Percentiles rank a stretch among this genome's conserved stretches.
Evolutionary conservation across 2,329 filamentous ascomycete genomes (phyloP).

Genomic region (Aspergillus pseudoviridinutans): DNA sequence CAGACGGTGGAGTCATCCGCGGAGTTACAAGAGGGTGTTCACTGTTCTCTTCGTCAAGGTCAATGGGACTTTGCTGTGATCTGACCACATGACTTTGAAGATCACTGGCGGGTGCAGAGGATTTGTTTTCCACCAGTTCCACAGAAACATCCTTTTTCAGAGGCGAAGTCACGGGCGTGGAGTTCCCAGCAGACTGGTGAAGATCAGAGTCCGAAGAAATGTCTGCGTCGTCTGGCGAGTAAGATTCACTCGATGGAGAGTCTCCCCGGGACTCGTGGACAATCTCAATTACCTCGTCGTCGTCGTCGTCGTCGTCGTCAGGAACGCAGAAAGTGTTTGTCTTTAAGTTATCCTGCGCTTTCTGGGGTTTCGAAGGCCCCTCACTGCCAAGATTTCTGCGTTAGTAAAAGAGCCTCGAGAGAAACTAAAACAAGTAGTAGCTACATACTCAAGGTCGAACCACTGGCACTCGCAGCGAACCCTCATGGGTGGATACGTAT

Average conservation of each 20-base stretch:
- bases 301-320: slow-evolving; percentile 37
- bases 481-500: slow-evolving; percentile 31
- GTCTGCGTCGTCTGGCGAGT: slow-evolving; percentile 11
- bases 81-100: not conserved
- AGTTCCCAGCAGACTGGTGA: slow-evolving; percentile 16
- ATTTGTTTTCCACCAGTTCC: not conserved
- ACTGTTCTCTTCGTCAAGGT: slow-evolving; percentile 9
- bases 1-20: slow-evolving; percentile 19
- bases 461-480: slow-evolving; percentile 29
- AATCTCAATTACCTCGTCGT: slow-evolving; percentile 24
- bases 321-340: slow-evolving; percentile 41
- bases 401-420: not conserved
- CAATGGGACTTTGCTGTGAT: slow-evolving; percentile 12
- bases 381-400: not conserved
- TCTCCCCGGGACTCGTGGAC: slow-evolving; percentile 1
- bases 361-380: not conserved
- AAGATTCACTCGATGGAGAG: slow-evolving; percentile 2
- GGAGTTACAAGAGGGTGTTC: slow-evolving; percentile 20
- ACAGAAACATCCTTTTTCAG: slow-evolving; percentile 8
- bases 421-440: not conserved
- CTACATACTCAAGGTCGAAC: slow-evolving; percentile 19
- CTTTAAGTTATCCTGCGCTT: slow-evolving; percentile 7
- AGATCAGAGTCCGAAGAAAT: slow-evolving; percentile 16
- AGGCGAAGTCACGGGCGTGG: slow-evolving; percentile 22
- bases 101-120: not conserved